Evolutionary conservation across 371 early-diverging fungal species (phyloP), one percentile per base, ranked within the genome.

Genomic region (Mortierella sp.): DNA sequence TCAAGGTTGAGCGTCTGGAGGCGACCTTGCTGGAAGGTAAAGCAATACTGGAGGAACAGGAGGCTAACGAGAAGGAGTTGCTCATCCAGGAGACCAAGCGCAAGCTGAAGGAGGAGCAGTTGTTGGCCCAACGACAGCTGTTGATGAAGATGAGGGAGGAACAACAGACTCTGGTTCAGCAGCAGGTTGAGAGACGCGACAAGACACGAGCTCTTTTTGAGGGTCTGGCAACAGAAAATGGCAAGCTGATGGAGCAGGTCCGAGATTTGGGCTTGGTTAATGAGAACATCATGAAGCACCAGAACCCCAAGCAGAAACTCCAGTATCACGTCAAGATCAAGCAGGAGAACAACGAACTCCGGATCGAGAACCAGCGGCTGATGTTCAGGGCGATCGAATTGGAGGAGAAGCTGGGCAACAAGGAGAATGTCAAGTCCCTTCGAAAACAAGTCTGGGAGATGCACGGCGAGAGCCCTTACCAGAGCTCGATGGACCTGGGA

Each of bases 301-400:
- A 89, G 74, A 89, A 89, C 48, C 77, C 79, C 35, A 88, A 84
- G 55, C 89, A 89, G 55, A 89, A 89, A 70, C 86, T 89, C 1
- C 89, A 89, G 77, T 89, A 89, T 38, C 89, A 89, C 56, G 86
- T 89, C 72, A 87, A 89, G 88, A 89, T 89, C 73, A 89, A 89
- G 73, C 88, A 89, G 74, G 90, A 89, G 72, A 89, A 89, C 75
- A 89, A 89, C 46, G 87, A 87, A 35, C 87, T 89, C 55, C 81
- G 88, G 70, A 83, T 83, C 24, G 87, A 86, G 83, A 86, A 86
- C 70, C 87, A 86, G 65, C 80, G 87, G 2, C 76, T 86, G 27
- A 86, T 86, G 87, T 86, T 82, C 75, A 76, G 71, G 49, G 80
- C 87, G 71, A 86, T 86, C 43, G 87, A 86, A 54, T 41, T 86